Evolutionary conservation across 208 protist species (phyloP).

Genomic region (Acanthamoeba castellanii): DNA sequence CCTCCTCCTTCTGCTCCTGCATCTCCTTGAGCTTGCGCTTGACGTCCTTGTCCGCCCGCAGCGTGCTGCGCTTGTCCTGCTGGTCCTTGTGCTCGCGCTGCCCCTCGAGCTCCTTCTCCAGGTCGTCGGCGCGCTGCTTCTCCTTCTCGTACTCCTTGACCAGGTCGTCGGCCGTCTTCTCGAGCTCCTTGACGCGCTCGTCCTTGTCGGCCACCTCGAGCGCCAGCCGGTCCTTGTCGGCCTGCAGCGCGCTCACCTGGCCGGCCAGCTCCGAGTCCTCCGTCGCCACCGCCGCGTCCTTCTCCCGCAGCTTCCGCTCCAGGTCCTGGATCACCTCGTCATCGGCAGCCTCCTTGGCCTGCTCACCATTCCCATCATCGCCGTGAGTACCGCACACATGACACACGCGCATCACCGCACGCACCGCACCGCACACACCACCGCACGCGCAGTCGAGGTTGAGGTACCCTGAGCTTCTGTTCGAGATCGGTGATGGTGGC

Average conservation of each 20-base stretch:
- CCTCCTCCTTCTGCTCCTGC: slow-evolving; percentile 36
- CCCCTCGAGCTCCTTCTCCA: not conserved
- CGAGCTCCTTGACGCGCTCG: slow-evolving; percentile 32
- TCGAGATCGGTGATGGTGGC: slow-evolving; percentile 25
- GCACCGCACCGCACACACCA: not conserved
- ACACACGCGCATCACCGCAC: too few species aligned
- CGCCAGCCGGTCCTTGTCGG: not conserved
- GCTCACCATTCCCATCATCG: not conserved
- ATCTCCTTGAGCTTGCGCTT: slow-evolving; percentile 42
- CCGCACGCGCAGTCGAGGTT: not conserved
- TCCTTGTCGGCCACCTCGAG: not conserved
- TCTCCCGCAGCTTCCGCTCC: not conserved
- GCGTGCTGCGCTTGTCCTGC: not conserved
- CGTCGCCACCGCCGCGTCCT: not conserved
- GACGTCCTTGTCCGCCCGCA: slow-evolving; percentile 16
- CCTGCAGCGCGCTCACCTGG: not conserved
- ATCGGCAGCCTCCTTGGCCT: slow-evolving; percentile 17
- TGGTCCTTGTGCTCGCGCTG: not conserved
- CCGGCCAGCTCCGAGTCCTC: not conserved
- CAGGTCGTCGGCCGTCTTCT: not conserved
- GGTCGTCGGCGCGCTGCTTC: slow-evolving; percentile 27
- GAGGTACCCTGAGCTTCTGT: slow-evolving; percentile 11
- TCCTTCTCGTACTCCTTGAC: slow-evolving; percentile 56
- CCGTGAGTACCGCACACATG: not conserved
- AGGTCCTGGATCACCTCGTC: slow-evolving; percentile 16